Percentiles rank a stretch among this genome's conserved stretches.
These are phyloP conservation scores for Paspalum notatum DNA, from an alignment of 176 grass and related monocot species.

Conservation along the genomic window DNA sequence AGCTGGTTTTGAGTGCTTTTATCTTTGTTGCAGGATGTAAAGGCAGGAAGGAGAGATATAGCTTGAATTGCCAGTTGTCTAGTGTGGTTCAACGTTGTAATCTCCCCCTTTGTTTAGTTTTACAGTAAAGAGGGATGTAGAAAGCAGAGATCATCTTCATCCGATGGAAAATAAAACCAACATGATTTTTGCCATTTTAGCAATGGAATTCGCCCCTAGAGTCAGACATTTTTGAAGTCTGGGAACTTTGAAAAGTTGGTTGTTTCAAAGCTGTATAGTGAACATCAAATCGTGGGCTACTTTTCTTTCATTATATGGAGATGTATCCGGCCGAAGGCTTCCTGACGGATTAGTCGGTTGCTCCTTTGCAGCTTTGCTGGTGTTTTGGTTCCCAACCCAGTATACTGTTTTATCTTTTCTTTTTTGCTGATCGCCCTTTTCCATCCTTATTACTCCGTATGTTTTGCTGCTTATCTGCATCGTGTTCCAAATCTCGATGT, in stretches of 20 bases:
- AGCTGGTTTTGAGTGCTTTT: background rate
- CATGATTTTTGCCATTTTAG: background rate
- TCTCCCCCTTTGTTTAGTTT: background rate
- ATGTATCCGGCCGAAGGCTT: background rate
- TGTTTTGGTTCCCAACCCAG: background rate
- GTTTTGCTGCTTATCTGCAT: no score
- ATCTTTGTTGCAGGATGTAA: constrained; percentile 32
- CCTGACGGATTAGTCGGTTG: background rate
- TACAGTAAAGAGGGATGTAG: constrained; percentile 8
- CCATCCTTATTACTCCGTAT: no score
- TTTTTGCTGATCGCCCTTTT: no score
- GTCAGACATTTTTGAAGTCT: background rate
- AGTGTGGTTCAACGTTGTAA: background rate
- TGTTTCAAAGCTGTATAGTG: background rate
- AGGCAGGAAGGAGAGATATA: background rate
- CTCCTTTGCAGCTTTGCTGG: background rate
- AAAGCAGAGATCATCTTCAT: background rate
- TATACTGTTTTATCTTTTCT: no score
- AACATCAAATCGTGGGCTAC: background rate
- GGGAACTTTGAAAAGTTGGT: background rate
- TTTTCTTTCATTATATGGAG: background rate
- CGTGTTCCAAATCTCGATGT: no score
- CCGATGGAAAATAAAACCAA: background rate
- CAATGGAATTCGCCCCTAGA: background rate
- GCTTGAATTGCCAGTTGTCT: background rate